Evolutionary conservation across 768 basidiomycete genomes (phyloP), one percentile per base, ranked within the genome.

Genomic region (Clitopilus hobsonii): DNA sequence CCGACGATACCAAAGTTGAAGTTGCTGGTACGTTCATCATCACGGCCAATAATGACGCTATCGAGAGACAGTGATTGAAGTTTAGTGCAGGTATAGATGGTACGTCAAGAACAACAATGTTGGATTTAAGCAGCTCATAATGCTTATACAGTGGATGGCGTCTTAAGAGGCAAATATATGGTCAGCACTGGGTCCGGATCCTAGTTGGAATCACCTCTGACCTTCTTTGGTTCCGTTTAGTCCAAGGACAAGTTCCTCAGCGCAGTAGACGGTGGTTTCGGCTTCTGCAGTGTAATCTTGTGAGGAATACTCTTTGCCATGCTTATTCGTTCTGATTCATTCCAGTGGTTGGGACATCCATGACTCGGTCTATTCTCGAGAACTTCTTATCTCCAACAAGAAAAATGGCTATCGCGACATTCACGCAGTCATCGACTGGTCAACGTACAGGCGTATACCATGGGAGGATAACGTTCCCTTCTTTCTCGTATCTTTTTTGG

Each of bases 251-350:
- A 98, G 72, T 97, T 98, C 67, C 65, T 97, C 28, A 84, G 84
- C 49, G 88, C 91, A 0, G 89, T 78, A 6, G 81, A 85, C 50
- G 81, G 86, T 58, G 93, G 93, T 0, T 96, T 97, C 67, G 92
- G 93, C 5, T 97, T 95, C 73, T 96, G 92, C 73, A 91, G 89
- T 62, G 89, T 95, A 49, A 84, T 95, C 54, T 98, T 95, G 91
- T 90, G 56, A 62, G 87, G 74, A 49, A 13, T 25, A 45, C 28
- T 27, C 20, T n/a, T 47, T 25, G 13, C 6, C 47, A 28, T 36
- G 61, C 41, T 53, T 53, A 51, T 49, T 16, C 22, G 13, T 30
- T 16, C 20, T 22, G 22, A 29, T 10, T 18, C 22, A 53, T 55
- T 38, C 10, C 60, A 93, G 88, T 57, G 91, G 89, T 49, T 94